Evolutionary conservation across 164 flowering plant species (phyloP).

Genomic region (Buxus sempervirens): DNA sequence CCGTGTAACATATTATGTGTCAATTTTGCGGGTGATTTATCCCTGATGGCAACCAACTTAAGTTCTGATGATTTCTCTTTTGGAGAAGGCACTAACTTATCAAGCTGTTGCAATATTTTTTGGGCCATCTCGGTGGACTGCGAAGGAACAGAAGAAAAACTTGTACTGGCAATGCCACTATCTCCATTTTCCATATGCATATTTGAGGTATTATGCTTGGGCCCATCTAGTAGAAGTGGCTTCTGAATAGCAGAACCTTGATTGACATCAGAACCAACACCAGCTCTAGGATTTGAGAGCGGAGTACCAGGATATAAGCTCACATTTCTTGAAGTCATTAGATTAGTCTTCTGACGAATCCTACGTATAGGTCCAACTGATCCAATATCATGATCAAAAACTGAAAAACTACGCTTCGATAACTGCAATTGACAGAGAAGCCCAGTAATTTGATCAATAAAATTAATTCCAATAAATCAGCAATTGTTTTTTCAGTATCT

Average conservation of each 20-base stretch:
- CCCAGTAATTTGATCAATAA: neutral
- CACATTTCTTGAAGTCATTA: slow-evolving; percentile 34
- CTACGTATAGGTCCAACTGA: slow-evolving; percentile 79
- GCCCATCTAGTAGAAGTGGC: slow-evolving; percentile 13
- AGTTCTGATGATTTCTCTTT: slow-evolving; percentile 52
- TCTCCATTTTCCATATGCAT: slow-evolving; percentile 26
- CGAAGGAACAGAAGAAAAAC: slow-evolving; percentile 48
- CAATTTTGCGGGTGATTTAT: slow-evolving; percentile 51
- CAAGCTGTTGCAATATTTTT: slow-evolving; percentile 76
- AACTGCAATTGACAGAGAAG: slow-evolving; percentile 37
- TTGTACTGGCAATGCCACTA: slow-evolving; percentile 23
- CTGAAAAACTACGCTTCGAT: slow-evolving; percentile 69
- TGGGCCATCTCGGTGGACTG: slow-evolving; percentile 73
- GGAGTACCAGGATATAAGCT: slow-evolving; percentile 22
- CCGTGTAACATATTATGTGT: slow-evolving; percentile 62
- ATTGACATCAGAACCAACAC: slow-evolving; percentile 21
- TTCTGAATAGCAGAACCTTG: slow-evolving; percentile 15
- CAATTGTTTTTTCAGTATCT: slow-evolving; percentile 4
- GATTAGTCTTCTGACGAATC: slow-evolving; percentile 74
- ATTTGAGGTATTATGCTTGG: slow-evolving; percentile 20
- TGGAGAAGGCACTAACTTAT: slow-evolving; percentile 51
- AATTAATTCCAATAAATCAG: neutral
- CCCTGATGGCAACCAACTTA: slow-evolving; percentile 37
- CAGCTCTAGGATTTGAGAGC: slow-evolving; percentile 20
- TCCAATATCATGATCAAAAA: slow-evolving; percentile 71